phyloP scores from a whole-genome alignment of 1,139 yeast species.

The Nakaseomyces uthaithaninus region DNA sequence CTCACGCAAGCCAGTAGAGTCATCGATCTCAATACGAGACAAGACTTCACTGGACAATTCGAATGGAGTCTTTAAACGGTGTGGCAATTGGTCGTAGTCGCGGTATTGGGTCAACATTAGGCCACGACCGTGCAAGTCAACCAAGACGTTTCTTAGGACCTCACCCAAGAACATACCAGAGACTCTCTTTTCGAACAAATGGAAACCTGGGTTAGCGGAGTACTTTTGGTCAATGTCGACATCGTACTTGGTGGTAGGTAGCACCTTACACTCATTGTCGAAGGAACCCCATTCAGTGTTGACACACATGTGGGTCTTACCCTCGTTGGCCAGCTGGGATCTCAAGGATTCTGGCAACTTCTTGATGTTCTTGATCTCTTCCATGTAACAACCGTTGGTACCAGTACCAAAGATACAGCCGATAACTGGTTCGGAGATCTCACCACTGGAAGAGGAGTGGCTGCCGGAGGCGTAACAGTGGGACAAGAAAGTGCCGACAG shows the following conservation, averaged over 20 bases:
- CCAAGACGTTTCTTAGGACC: constrained; percentile 60
- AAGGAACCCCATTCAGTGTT: constrained; percentile 98
- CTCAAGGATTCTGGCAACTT: constrained; percentile 47
- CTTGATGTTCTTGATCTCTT: constrained; percentile 57
- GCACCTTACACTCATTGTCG: constrained; percentile 64
- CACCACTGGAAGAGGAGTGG: constrained; percentile 45
- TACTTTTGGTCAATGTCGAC: constrained; percentile 49
- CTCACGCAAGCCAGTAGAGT: constrained; percentile 58
- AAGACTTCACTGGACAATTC: constrained; percentile 70
- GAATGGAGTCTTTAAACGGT: constrained; percentile 66
- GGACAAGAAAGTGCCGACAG: constrained; percentile 86
- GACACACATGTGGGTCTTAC: constrained; percentile 69
- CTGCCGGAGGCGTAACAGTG: constrained; percentile 64
- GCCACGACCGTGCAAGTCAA: constrained; percentile 57
- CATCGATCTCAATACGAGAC: constrained; percentile 77
- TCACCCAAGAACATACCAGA: constrained; percentile 95
- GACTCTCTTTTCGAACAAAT: constrained; percentile 87
- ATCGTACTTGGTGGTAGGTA: constrained; percentile 76
- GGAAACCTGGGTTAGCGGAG: constrained; percentile 80
- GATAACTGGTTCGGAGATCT: constrained; percentile 59
- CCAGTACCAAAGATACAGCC: constrained; percentile 97
- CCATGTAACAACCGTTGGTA: constrained; percentile 90
- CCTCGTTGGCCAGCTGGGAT: constrained; percentile 35
- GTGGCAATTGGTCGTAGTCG: constrained; percentile 49
- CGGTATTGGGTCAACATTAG: constrained; percentile 50